Conservation (phyloP, 2,329 filamentous ascomycete genomes). For the Endoconidiophora polonica region DNA sequence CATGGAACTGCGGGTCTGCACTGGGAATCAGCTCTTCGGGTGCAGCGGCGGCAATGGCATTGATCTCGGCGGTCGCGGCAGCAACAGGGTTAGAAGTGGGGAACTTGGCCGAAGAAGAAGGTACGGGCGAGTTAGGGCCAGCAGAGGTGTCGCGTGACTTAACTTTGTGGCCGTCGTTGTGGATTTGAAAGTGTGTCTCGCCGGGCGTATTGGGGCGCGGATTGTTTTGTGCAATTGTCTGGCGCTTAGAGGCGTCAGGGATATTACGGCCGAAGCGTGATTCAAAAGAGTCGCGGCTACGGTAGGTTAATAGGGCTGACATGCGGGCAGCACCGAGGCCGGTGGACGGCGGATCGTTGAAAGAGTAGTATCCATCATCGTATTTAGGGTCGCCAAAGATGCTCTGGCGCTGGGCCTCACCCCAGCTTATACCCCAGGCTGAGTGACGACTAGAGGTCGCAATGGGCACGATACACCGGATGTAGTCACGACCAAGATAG, state of each 20-base stretch:
- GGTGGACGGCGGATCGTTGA: conserved; percentile 68
- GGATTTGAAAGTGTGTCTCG: conserved; percentile 61
- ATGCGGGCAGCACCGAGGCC: conserved; percentile 90
- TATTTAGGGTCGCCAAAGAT: conserved; percentile 99
- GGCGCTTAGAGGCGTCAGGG: conserved; percentile 66
- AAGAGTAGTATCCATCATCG: conserved; percentile 86
- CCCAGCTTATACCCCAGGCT: conserved; percentile 84
- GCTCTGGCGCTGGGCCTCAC: conserved; percentile 73
- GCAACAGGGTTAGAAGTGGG: conserved; percentile 13
- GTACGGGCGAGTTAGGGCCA: conserved; percentile 15
- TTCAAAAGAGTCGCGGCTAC: conserved; percentile 94
- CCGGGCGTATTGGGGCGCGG: conserved; percentile 44
- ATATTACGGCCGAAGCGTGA: conserved; percentile 85
- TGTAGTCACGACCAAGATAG: conserved; percentile 77
- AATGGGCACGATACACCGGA: conserved; percentile 64
- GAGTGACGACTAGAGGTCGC: conserved; percentile 73
- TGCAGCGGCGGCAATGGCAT: conserved; percentile 16
- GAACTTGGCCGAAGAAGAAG: conserved; percentile 14
- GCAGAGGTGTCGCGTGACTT: conserved; percentile 36
- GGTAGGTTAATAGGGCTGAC: conserved; percentile 89
- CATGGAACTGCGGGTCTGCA: conserved; percentile 55
- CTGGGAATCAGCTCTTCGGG: conserved; percentile 18
- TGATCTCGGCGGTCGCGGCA: conserved; percentile 14
- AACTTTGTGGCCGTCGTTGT: conserved; percentile 64
- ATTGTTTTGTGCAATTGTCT: conserved; percentile 56